Evolutionary conservation across 129 eudicot species (phyloP).

Genomic region (Chrysanthemum lavandulifolium): DNA sequence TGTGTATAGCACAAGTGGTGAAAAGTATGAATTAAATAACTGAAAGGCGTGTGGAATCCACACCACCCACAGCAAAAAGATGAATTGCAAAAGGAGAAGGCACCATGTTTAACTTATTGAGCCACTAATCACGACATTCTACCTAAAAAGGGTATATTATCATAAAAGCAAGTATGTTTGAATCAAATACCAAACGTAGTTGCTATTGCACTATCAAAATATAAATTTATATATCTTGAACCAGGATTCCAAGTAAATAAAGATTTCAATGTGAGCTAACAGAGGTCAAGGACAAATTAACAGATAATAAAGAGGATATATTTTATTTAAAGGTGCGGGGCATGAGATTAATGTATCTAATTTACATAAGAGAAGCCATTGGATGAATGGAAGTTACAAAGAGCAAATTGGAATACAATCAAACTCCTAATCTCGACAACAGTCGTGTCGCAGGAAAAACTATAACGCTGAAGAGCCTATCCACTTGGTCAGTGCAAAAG

Average conservation of each 20-base stretch:
- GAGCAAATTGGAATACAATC: neutral
- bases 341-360: neutral
- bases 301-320: neutral
- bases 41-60: conserved; percentile 8
- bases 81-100: neutral
- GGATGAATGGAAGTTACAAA: neutral
- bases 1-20: neutral
- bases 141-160: no score
- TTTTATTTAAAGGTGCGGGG: neutral
- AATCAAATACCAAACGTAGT: no score
- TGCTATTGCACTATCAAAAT: no score
- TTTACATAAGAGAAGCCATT: neutral
- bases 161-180: no score
- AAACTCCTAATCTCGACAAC: neutral
- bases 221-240: no score
- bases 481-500: conserved; percentile 31
- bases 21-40: neutral
- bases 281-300: neutral
- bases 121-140: neutral
- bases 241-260: no score
- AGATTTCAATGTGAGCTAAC: no score
- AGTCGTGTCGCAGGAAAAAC: neutral
- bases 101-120: neutral
- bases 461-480: conserved; percentile 26
- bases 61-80: conserved; percentile 13